phyloP scores from a whole-genome alignment of 106 monocot species.

The Ottelia alismoides region DNA sequence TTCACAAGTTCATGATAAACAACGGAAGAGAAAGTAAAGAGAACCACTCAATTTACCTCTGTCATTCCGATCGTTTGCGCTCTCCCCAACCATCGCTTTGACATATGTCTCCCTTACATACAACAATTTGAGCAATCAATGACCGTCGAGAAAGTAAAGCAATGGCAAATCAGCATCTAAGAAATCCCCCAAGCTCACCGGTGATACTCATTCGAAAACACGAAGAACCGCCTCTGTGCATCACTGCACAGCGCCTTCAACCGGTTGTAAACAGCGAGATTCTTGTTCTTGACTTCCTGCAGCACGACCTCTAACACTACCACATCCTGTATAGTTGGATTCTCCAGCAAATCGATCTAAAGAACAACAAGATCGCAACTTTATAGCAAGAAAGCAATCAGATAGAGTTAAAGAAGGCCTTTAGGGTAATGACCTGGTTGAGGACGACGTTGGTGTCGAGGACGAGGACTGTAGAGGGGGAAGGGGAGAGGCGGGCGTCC shows the following conservation, averaged over 20 bases:
- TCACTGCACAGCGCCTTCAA: constrained; percentile 66
- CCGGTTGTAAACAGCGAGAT: constrained; percentile 64
- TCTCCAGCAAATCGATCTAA: constrained; percentile 96
- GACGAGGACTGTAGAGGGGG: constrained; percentile 55
- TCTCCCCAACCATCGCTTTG: constrained; percentile 86
- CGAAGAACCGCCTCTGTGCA: constrained; percentile 42
- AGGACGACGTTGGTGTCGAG: constrained; percentile 99
- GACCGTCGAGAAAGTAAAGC: neutral
- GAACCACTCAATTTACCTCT: too few species aligned
- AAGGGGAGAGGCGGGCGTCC: constrained; percentile 41
- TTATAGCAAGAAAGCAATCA: too few species aligned
- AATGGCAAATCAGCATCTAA: too few species aligned
- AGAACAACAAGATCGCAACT: too few species aligned
- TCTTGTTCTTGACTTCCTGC: constrained; percentile 94
- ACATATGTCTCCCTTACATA: constrained; percentile 71
- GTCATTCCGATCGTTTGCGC: constrained; percentile 87
- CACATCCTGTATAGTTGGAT: constrained; percentile 71
- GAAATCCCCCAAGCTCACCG: constrained; percentile 34
- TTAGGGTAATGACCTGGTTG: constrained; percentile 35
- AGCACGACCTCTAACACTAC: constrained; percentile 71
- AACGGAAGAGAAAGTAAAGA: too few species aligned
- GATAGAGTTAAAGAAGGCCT: neutral
- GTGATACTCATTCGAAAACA: constrained; percentile 89
- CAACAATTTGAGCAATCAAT: neutral
- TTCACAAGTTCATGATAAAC: too few species aligned